Conservation (phyloP, 2,329 filamentous ascomycete species). For the Sarocladiaceae sp. region DNA sequence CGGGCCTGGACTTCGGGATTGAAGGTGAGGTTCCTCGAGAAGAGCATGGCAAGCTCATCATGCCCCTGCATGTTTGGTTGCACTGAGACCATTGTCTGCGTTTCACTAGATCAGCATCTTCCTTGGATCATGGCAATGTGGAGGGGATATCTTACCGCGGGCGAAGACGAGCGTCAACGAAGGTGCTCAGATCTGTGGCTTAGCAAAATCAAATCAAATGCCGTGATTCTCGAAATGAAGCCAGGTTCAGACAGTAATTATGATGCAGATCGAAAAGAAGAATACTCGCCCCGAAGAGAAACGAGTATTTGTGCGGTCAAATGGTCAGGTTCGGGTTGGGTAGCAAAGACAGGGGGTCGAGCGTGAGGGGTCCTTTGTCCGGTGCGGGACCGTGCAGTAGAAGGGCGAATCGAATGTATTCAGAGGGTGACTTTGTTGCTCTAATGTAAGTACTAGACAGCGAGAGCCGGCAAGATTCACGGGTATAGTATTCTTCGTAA, state of each 20-base stretch:
- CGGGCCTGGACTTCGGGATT: conserved; percentile 30
- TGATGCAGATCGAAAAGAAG: no score
- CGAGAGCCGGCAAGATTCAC: background rate
- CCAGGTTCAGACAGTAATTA: no score
- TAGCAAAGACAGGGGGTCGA: conserved; percentile 4
- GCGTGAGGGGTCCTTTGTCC: conserved; percentile 8
- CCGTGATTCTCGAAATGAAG: no score
- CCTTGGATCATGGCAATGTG: background rate
- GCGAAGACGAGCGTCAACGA: no score
- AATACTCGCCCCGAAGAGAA: background rate
- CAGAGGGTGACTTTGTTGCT: background rate
- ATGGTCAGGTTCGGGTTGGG: conserved; percentile 7
- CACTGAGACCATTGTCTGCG: conserved; percentile 31
- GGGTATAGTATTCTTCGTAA: background rate
- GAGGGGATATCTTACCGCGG: background rate
- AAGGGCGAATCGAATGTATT: background rate
- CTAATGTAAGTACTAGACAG: background rate
- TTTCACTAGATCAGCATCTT: background rate
- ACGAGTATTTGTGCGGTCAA: background rate
- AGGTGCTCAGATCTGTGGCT: no score
- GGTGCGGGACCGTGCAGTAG: conserved; percentile 8
- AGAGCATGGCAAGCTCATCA: conserved; percentile 76
- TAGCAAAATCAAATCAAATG: no score
- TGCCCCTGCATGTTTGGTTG: conserved; percentile 54
- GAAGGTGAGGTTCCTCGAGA: conserved; percentile 69